Base-by-base conservation (phyloP, 768 basidiomycete species). In the Rhodosporidiobolus sp. region DNA sequence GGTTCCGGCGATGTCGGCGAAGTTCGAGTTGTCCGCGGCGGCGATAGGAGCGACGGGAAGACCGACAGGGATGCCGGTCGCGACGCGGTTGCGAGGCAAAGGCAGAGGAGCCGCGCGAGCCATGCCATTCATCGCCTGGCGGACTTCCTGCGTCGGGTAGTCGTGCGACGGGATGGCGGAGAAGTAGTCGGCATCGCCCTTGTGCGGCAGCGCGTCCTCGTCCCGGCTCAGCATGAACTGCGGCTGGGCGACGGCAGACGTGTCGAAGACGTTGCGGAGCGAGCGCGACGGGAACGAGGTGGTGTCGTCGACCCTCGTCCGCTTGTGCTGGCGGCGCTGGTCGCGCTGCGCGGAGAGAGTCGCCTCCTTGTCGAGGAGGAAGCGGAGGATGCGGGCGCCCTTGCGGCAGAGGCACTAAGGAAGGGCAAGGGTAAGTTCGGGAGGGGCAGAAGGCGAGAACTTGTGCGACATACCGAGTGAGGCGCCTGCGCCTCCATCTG, bases 291-390 rank as follows among this genome's bases (percentile, higher is more conserved):
- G 54, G 57, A 60, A 59, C 5, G 66, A 53, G 26, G 57, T 45
- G 20, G 35, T 16, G n/a, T 66, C 61, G 19, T 60, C 66, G 17
- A 60, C 50, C 28, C 58, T n/a, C 0, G 28, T 28, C 10, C 72
- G 66, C 57, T 73, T 67, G 26, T 22, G 24, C n/a, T 49, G 63
- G 8, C 72, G 53, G 4, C 67, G 57, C 59, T 73, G 63, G 19
- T 73, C 67, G 49, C 63, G 63, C 49, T 48, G 59, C 19, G 67
- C 30, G 16, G 34, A 22, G 19, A 73, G 50, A n/a, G 30, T 1
- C 14, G 63, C 53, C 32, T 73, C 72, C 45, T 73, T 73, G 14
- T 69, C 72, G 63, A 73, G 53, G 10, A 73, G 49, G 59, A 73
- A 73, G 35, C 48, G 34, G 38, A 73, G 34, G 28, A 73, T 28